Evolutionary conservation across 305 asterid genomes (phyloP), one percentile per base, ranked within the genome.

Genomic region (Salvia sclarea): DNA sequence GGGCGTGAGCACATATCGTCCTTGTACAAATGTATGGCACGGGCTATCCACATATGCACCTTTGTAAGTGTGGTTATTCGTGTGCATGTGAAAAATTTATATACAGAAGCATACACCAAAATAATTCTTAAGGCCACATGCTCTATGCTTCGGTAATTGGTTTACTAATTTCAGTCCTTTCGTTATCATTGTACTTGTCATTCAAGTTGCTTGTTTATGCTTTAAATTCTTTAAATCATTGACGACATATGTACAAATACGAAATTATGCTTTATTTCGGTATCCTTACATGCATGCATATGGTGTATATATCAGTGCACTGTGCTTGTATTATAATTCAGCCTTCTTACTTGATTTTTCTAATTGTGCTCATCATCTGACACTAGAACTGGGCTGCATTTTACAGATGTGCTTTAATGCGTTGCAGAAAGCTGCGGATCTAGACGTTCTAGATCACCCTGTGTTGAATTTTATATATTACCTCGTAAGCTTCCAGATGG

Each of bases 381-480:
- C 69, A 38, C 70, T 60, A 45, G 13, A 28, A 50, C 53, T 64
- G 47, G 64, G 69, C 59, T 41, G 8, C 1, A 22, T 67, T 52
- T 25, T 57, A 58, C 84, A 92, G 98, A 82, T 86, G 87, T 91
- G 98, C 69, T 87, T 91, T 53, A 82, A 85, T 79, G 90, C 98
- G 57, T 86, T 89, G 64, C 89, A 91, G 47, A 77, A 74, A 25
- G 93, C 88, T 64, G 97, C 97, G 17, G 80, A 92, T 81, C 88
- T 92, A 48, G 94, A 92, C 75, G 95, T 92, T 79, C 75, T 90
- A 82, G 81, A 90, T 67, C 96, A 90, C 78, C 97, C 97, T 33
- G 75, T 85, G 61, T 69, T 92, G 72, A 90, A 88, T 78, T 78
- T 88, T 33, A 77, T 82, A n/a, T 92, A 92, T 75, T 92, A 88